Conservation (phyloP, 257 asterid species). For the Henckelia pumila region DNA sequence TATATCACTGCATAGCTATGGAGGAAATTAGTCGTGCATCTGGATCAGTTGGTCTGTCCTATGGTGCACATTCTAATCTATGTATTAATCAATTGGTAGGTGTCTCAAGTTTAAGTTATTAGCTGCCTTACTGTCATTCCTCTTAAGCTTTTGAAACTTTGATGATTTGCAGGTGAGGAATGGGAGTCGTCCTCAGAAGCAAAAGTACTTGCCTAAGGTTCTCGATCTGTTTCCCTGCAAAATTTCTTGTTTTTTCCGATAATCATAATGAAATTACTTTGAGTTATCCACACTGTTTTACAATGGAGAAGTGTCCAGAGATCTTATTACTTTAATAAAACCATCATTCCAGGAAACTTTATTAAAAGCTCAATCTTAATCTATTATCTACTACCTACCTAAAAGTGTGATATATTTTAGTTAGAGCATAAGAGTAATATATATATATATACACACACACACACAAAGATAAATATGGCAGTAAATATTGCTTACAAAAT, state of each 20-base stretch:
- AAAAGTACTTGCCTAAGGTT: conserved; percentile 94
- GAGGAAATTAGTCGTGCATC: conserved; percentile 99
- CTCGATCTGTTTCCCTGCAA: conserved; percentile 11
- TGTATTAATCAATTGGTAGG: conserved; percentile 94
- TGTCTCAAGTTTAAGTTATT: conserved; percentile 26
- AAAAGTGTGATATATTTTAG: too few relatives aligned
- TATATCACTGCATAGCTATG: conserved; percentile 97
- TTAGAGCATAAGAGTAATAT: too few relatives aligned
- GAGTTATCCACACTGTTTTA: conserved; percentile 7
- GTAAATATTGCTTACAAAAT: too few relatives aligned
- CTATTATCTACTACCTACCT: too few relatives aligned
- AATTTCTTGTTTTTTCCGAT: conserved; percentile 2
- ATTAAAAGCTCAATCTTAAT: conserved; percentile 8
- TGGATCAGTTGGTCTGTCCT: conserved; percentile 96
- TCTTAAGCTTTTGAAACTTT: conserved; percentile 23
- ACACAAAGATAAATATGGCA: too few relatives aligned
- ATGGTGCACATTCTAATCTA: conserved; percentile 95
- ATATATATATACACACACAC: too few relatives aligned
- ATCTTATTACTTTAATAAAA: conserved; percentile 1
- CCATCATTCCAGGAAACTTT: neutral
- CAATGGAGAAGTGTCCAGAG: conserved; percentile 2
- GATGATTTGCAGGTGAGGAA: conserved; percentile 75
- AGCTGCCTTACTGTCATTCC: conserved; percentile 17
- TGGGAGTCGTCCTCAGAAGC: conserved; percentile 84
- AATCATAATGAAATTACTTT: conserved; percentile 10